Conservation (phyloP, 371 early-diverging fungal genomes). For the Batkoa obscura region DNA sequence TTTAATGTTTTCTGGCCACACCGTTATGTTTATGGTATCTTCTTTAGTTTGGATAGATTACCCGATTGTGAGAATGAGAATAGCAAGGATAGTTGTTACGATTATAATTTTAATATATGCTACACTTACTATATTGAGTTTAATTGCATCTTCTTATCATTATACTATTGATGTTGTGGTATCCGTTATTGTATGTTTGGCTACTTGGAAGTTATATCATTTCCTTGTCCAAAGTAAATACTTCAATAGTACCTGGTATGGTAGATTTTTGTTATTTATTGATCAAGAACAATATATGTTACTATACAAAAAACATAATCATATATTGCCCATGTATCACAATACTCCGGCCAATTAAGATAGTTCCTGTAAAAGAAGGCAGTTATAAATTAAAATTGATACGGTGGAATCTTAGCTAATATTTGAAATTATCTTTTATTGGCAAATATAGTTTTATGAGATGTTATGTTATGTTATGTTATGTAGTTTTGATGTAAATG, state of each 20-base stretch:
- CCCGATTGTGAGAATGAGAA: background rate
- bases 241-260: background rate
- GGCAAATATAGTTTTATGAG: no score
- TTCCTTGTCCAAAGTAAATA: background rate
- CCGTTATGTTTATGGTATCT: conserved; percentile 1
- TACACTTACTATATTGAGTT: background rate
- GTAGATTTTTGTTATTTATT: background rate
- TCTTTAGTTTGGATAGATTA: background rate
- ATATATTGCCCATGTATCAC: no score
- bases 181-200: background rate
- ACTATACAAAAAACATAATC: no score
- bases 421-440: no score
- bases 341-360: no score
- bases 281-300: conserved; percentile 4
- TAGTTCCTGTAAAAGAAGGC: no score
- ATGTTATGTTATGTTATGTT: no score
- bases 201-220: background rate
- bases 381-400: no score
- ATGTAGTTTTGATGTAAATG: no score
- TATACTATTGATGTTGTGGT: conserved; percentile 2
- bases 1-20: conserved; percentile 4
- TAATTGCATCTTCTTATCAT: background rate
- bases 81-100: no score
- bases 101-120: no score
- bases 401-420: no score